These are phyloP conservation scores for Herpetospermum pedunculosum DNA, from an alignment of 306 rosid genomes.

Conservation along the genomic window DNA sequence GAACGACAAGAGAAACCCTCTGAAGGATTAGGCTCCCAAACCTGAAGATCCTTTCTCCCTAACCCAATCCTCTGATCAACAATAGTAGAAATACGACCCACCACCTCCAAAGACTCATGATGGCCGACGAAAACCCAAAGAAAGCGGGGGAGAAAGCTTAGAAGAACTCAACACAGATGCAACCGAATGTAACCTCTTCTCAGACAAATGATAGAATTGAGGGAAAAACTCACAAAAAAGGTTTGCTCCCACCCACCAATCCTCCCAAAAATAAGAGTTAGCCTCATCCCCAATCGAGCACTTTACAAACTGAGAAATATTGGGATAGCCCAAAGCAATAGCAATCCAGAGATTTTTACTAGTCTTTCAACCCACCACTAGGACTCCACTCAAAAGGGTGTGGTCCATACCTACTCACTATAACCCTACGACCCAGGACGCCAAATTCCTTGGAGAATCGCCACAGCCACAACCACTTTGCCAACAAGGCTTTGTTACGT, in stretches of 20 bases:
- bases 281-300: not conserved
- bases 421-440: too few relatives aligned
- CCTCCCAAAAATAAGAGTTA: not conserved
- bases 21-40: not conserved
- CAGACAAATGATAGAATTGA: not conserved
- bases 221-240: not conserved
- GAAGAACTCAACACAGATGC: not conserved
- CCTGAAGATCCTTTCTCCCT: not conserved
- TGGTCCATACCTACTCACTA: too few relatives aligned
- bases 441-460: too few relatives aligned
- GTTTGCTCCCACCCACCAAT: not conserved
- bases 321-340: not conserved
- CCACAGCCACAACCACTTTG: too few relatives aligned
- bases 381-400: too few relatives aligned
- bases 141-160: not conserved
- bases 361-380: not conserved
- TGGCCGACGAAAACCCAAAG: not conserved
- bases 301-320: not conserved
- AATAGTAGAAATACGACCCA: not conserved
- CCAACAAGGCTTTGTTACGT: too few relatives aligned
- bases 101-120: not conserved
- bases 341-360: not conserved
- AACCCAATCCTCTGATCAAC: not conserved
- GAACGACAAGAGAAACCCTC: not conserved
- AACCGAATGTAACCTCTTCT: not conserved